A percentile compares a stretch with the other conserved stretches of the same genome.
Evolutionary conservation across 768 basidiomycete species (phyloP).

Genomic region (Lactarius hatsudake): DNA sequence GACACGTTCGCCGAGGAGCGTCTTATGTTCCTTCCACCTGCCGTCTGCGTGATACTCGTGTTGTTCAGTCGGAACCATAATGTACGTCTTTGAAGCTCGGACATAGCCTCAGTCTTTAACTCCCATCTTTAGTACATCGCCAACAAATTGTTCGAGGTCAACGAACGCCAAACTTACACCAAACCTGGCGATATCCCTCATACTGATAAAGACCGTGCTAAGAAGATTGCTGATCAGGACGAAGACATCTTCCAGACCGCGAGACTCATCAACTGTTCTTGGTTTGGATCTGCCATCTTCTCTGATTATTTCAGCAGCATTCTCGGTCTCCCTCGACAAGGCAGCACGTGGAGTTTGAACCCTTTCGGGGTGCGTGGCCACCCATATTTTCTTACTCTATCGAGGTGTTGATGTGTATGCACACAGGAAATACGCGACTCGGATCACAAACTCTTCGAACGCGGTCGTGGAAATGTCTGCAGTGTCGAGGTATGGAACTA

Average conservation of each 20-base stretch:
- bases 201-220: conserved; percentile 30
- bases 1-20: conserved; percentile 81
- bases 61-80: conserved; percentile 91
- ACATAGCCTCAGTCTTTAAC: not conserved
- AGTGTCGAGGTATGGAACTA: conserved; percentile 63
- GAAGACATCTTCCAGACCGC: conserved; percentile 81
- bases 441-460: conserved; percentile 67
- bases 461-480: conserved; percentile 77
- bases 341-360: conserved; percentile 72
- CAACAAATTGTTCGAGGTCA: conserved; percentile 71
- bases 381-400: not conserved
- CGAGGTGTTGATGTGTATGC: not conserved
- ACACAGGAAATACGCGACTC: conserved; percentile 59
- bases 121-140: conserved; percentile 63
- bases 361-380: conserved; percentile 59
- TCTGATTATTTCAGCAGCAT: conserved; percentile 82
- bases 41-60: conserved; percentile 65
- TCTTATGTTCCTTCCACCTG: conserved; percentile 75
- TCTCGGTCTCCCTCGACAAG: conserved; percentile 72
- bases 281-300: conserved; percentile 79
- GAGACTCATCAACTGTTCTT: conserved; percentile 72
- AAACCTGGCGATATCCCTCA: conserved; percentile 50
- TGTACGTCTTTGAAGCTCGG: conserved; percentile 43
- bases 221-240: conserved; percentile 36
- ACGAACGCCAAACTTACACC: conserved; percentile 64